Evolutionary conservation across 2,329 filamentous ascomycete species (phyloP).

Genomic region (Penicillium sp.): DNA sequence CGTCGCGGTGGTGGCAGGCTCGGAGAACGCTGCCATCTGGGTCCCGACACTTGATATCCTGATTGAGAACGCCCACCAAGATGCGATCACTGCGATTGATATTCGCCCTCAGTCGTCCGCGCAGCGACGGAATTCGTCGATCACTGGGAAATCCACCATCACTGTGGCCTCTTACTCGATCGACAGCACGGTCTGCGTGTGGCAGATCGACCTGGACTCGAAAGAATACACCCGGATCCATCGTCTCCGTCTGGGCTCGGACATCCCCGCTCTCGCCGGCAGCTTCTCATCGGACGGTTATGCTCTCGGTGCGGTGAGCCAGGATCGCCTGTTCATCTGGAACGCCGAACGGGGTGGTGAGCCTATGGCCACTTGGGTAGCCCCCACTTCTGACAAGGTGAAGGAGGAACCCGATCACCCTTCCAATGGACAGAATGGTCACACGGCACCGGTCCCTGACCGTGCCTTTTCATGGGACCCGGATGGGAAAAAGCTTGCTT

Average conservation of each 20-base stretch:
- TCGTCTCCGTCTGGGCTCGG: conserved; percentile 36
- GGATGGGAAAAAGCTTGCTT: conserved; percentile 53
- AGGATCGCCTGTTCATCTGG: conserved; percentile 47
- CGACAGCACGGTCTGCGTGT: conserved; percentile 47
- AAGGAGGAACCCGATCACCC: conserved; percentile 34
- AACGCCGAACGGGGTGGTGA: conserved; percentile 46
- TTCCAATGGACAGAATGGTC: conserved; percentile 39
- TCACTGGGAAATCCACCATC: conserved; percentile 29
- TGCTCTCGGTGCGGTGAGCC: conserved; percentile 45
- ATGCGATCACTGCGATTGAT: conserved; percentile 45
- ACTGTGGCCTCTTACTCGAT: conserved; percentile 47
- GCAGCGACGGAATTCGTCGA: conserved; percentile 23
- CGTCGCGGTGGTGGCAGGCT: conserved; percentile 42
- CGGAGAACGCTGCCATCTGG: conserved; percentile 42
- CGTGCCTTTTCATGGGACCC: conserved; percentile 52
- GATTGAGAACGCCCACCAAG: conserved; percentile 41
- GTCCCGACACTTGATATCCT: conserved; percentile 45
- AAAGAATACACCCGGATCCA: conserved; percentile 39
- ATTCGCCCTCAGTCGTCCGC: conserved; percentile 36
- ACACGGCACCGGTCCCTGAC: conserved; percentile 28
- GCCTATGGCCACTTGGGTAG: conserved; percentile 42
- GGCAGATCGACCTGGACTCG: conserved; percentile 41
- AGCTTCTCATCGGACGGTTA: conserved; percentile 50
- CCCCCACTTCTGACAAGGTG: conserved; percentile 30
- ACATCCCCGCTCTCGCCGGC: conserved; percentile 41